phyloP scores from a whole-genome alignment of 129 eudicot genomes.

The Artemisia annua region DNA sequence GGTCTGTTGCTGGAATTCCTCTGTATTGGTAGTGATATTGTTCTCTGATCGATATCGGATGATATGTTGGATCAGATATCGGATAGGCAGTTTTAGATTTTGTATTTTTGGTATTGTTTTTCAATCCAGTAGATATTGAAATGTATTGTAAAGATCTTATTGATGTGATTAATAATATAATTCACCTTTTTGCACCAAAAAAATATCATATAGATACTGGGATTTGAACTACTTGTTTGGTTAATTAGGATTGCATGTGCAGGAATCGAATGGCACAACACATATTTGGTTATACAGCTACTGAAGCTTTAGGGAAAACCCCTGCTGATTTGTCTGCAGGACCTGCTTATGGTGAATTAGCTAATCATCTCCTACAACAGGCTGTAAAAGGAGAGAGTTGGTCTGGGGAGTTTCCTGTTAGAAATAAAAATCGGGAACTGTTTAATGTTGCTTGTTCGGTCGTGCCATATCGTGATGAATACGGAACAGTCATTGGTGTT shows the following conservation, averaged over 20 bases:
- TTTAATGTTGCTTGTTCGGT: conserved; percentile 44
- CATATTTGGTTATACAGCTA: conserved; percentile 61
- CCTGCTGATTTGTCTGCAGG: conserved; percentile 44
- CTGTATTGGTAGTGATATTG: too few relatives aligned
- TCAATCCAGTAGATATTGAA: too few relatives aligned
- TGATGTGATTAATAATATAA: too few relatives aligned
- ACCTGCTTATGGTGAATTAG: conserved; percentile 25
- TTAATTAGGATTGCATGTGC: conserved; percentile 1
- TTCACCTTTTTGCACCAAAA: too few relatives aligned
- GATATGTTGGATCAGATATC: too few relatives aligned
- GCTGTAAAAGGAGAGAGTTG: conserved; percentile 57
- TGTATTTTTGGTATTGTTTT: too few relatives aligned
- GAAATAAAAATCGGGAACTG: conserved; percentile 50
- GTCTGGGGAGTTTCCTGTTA: conserved; percentile 75
- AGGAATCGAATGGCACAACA: conserved; percentile 69
- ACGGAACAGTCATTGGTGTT: conserved; percentile 50
- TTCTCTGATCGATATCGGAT: too few relatives aligned
- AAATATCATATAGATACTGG: too few relatives aligned
- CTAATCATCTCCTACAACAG: conserved; percentile 38
- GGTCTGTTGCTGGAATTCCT: too few relatives aligned
- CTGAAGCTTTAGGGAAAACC: conserved; percentile 61
- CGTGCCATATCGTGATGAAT: conserved; percentile 61
- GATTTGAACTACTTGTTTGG: too few relatives aligned
- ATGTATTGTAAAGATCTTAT: too few relatives aligned
- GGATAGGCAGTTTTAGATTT: too few relatives aligned